phyloP scores from a whole-genome alignment of 2,329 filamentous ascomycete species.

The Macroventuria anomochaeta region DNA sequence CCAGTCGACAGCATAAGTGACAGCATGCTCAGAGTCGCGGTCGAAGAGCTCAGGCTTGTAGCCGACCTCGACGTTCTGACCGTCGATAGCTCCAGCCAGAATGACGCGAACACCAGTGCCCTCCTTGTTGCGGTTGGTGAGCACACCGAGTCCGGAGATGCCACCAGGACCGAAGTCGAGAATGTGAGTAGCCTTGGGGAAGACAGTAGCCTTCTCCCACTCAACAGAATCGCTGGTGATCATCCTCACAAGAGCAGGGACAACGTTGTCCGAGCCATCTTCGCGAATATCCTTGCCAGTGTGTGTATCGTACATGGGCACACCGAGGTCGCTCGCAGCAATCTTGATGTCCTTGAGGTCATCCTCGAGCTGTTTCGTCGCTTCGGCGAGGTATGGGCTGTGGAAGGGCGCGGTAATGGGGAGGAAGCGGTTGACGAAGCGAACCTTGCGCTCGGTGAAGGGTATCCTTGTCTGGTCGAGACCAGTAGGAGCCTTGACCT shows the following conservation, averaged over 20 bases:
- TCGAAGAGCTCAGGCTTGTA: conserved; percentile 99
- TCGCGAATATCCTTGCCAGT: conserved; percentile 84
- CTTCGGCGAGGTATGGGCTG: conserved; percentile 87
- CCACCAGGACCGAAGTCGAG: conserved; percentile 96
- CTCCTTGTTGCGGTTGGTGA: conserved; percentile 99
- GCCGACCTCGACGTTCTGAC: conserved; percentile 86
- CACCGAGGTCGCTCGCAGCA: conserved; percentile 73
- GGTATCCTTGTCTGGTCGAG: conserved; percentile 94
- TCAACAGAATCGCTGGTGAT: conserved; percentile 94
- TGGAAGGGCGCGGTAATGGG: conserved; percentile 98
- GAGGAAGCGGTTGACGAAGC: conserved; percentile 95
- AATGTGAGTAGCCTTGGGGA: conserved; percentile 89
- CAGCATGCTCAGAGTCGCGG: conserved; percentile 90
- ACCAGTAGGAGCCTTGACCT: conserved; percentile 97
- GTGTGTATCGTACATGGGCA: conserved; percentile 81
- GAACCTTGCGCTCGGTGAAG: conserved; percentile 92
- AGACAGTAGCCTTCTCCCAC: conserved; percentile 94
- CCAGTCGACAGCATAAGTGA: conserved; percentile 96
- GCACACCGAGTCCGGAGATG: conserved; percentile 91
- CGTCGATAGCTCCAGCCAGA: conserved; percentile 89
- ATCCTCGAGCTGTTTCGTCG: conserved; percentile 81
- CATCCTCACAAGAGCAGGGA: conserved; percentile 85
- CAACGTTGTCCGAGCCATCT: conserved; percentile 73
- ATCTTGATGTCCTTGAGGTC: conserved; percentile 86
- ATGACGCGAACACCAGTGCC: conserved; percentile 97